These are phyloP conservation scores for Vanrija sp. DNA, from an alignment of 1,284 basidiomycete genomes.

Conservation along the genomic window DNA sequence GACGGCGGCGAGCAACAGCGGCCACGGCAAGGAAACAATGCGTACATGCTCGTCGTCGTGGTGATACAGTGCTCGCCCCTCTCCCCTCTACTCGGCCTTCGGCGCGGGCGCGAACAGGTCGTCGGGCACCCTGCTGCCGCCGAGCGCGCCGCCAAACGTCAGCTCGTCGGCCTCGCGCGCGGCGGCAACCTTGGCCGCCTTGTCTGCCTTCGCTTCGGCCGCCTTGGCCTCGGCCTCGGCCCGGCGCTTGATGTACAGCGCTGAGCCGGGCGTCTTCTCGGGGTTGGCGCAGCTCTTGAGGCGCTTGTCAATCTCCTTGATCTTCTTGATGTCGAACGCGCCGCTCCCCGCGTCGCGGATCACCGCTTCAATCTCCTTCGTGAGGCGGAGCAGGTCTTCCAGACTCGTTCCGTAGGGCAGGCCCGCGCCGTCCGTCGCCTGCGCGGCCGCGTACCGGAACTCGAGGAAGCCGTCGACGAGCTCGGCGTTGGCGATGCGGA, in stretches of 20 bases:
- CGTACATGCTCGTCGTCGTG: too few relatives aligned
- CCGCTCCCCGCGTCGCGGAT: slow-evolving; percentile 56
- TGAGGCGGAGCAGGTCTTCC: slow-evolving; percentile 47
- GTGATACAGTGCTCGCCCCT: too few relatives aligned
- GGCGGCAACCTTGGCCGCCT: slow-evolving; percentile 26
- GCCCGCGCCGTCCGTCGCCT: slow-evolving; percentile 52
- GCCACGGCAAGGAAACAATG: too few relatives aligned
- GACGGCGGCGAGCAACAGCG: too few relatives aligned
- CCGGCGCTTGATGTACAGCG: slow-evolving; percentile 55
- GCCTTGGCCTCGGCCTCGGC: slow-evolving; percentile 41
- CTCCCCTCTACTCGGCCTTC: too few relatives aligned
- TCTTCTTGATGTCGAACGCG: slow-evolving; percentile 69
- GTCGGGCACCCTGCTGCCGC: too few relatives aligned
- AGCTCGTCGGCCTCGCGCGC: slow-evolving; percentile 20
- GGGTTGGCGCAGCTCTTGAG: slow-evolving; percentile 85
- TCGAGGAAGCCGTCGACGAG: slow-evolving; percentile 67
- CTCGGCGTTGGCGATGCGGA: slow-evolving; percentile 62
- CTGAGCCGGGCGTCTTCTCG: slow-evolving; percentile 82
- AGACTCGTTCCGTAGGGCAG: slow-evolving; percentile 29
- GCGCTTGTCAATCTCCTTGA: slow-evolving; percentile 79
- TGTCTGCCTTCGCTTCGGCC: slow-evolving; percentile 33
- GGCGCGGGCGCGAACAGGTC: too few relatives aligned
- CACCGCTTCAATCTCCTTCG: slow-evolving; percentile 58
- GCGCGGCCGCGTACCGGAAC: slow-evolving; percentile 27
- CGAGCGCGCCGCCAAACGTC: slow-evolving; percentile 30